Conservation (phyloP, 2,329 filamentous ascomycete genomes). For the Microdochium bolleyi region DNA sequence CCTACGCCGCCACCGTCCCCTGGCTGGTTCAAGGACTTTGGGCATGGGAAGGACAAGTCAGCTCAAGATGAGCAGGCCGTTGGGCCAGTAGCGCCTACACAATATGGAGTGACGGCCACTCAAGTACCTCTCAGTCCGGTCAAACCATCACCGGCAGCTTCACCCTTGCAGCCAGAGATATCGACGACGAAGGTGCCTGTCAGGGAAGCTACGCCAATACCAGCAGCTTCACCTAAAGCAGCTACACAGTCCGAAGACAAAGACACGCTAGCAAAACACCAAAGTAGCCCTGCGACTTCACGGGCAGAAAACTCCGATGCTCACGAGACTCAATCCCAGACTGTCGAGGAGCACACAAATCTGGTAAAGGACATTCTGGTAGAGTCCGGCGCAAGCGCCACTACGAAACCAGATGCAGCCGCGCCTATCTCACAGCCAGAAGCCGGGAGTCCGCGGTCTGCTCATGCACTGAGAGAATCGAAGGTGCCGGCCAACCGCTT, state of each 20-base stretch:
- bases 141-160: neutral
- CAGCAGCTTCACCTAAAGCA: neutral
- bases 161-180: neutral
- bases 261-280: neutral
- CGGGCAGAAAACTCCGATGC: slow-evolving; percentile 3
- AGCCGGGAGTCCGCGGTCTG: slow-evolving; percentile 32
- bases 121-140: no score
- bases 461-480: slow-evolving; percentile 67
- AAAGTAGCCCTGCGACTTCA: slow-evolving; percentile 7
- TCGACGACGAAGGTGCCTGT: neutral
- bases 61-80: slow-evolving; percentile 2
- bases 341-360: slow-evolving; percentile 13
- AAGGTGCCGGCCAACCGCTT: slow-evolving; percentile 82
- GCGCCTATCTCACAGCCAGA: neutral
- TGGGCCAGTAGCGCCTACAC: neutral
- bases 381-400: slow-evolving; percentile 12
- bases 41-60: slow-evolving; percentile 13
- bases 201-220: neutral
- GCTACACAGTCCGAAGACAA: neutral
- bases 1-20: slow-evolving; percentile 12
- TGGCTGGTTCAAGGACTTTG: slow-evolving; percentile 25
- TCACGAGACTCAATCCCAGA: slow-evolving; percentile 2
- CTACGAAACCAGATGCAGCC: slow-evolving; percentile 2
- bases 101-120: no score
- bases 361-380: slow-evolving; percentile 13